Conservation (phyloP, 2,329 filamentous ascomycete genomes). For the Fusarium cicatricum region DNA sequence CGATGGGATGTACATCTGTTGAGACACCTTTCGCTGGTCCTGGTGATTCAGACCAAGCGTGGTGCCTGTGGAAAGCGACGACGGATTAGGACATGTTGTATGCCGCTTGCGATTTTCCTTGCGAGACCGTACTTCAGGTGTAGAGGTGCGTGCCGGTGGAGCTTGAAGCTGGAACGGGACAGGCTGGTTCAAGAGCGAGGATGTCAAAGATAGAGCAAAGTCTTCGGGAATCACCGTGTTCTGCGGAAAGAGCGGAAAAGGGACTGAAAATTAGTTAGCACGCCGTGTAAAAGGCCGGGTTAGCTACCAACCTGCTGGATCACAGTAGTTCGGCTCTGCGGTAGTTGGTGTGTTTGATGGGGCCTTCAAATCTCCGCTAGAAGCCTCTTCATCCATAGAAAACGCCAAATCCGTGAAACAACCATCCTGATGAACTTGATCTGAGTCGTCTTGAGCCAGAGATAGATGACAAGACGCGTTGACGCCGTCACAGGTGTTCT, state of each 20-base stretch:
- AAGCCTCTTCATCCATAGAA: constrained; percentile 45
- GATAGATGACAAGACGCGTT: constrained; percentile 54
- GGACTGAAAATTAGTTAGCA: constrained; percentile 8
- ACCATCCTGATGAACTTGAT: constrained; percentile 9
- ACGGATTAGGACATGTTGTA: constrained; percentile 10
- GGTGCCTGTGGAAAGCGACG: constrained; percentile 27
- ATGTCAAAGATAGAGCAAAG: constrained; percentile 54
- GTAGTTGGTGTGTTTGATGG: constrained; percentile 55
- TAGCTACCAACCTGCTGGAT: constrained; percentile 30
- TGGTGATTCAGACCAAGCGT: constrained; percentile 34
- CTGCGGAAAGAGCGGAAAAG: constrained; percentile 33
- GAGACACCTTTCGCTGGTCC: constrained; percentile 53
- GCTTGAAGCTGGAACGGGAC: constrained; percentile 48
- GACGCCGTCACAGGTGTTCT: constrained; percentile 49
- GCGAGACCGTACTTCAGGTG: constrained; percentile 52
- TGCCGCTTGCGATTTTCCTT: constrained; percentile 52
- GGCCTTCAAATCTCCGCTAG: constrained; percentile 43
- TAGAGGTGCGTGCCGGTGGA: constrained; percentile 43
- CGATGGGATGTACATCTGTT: constrained; percentile 46
- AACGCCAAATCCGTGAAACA: constrained; percentile 34
- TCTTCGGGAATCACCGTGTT: constrained; percentile 41
- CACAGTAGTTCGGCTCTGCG: constrained; percentile 9
- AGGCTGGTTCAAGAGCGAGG: constrained; percentile 59
- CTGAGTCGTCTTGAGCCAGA: constrained; percentile 11
- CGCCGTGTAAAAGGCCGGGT: background rate